A percentile compares a stretch with the other conserved stretches of the same genome.
Evolutionary conservation across 768 basidiomycete genomes (phyloP).

Genomic region (Boletus rex-veris): DNA sequence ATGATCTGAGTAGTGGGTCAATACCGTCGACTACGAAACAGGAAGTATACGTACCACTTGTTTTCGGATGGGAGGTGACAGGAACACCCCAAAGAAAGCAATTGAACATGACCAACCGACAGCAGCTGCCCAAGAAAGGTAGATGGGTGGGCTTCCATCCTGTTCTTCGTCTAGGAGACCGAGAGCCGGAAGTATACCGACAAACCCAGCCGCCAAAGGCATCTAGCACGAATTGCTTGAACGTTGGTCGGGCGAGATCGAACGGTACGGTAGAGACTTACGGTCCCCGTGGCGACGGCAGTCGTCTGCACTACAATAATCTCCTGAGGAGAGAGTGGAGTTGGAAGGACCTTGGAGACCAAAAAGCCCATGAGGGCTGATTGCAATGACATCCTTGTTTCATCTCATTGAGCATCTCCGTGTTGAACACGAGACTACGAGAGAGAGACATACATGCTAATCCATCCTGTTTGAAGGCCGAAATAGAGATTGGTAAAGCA

Average conservation of each 20-base stretch:
- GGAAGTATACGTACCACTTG: constrained; percentile 68
- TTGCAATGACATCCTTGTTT: constrained; percentile 86
- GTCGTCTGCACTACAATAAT: constrained; percentile 94
- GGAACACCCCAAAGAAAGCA: constrained; percentile 98
- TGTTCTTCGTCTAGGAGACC: constrained; percentile 66
- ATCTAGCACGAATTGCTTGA: constrained; percentile 38
- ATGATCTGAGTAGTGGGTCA: constrained; percentile 57
- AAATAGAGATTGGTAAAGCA: constrained; percentile 92
- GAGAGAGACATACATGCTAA: constrained; percentile 61
- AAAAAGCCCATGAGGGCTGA: constrained; percentile 91
- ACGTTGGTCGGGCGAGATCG: background rate
- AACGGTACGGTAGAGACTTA: constrained; percentile 16
- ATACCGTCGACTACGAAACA: background rate
- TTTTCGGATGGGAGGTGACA: constrained; percentile 90
- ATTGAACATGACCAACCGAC: constrained; percentile 86
- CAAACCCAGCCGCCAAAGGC: constrained; percentile 85
- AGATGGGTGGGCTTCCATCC: constrained; percentile 76
- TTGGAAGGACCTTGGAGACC: constrained; percentile 68
- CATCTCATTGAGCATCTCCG: background rate
- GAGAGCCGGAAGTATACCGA: constrained; percentile 91
- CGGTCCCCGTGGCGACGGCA: constrained; percentile 87
- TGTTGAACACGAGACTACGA: background rate
- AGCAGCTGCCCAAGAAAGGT: constrained; percentile 68
- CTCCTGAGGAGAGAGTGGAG: constrained; percentile 82
- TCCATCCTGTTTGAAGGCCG: constrained; percentile 87